A percentile compares a stretch with the other conserved stretches of the same genome.
Conservation (phyloP, 192 early-diverging fungal genomes). For the Phycomyces nitens region DNA sequence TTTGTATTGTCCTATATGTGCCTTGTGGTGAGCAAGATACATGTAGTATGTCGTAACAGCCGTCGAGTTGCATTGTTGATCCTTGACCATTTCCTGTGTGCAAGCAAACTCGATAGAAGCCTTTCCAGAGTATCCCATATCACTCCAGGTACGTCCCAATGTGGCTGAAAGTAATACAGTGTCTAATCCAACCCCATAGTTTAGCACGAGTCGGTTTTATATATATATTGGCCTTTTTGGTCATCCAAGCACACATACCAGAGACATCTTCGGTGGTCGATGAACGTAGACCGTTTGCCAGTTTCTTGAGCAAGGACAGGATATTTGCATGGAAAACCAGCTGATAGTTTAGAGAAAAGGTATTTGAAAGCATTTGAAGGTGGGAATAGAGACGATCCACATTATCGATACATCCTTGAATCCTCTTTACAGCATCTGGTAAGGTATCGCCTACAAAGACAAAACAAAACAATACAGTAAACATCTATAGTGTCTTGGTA, state of each 20-base stretch:
- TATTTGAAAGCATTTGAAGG: slow-evolving; percentile 57
- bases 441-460: slow-evolving; percentile 1
- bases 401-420: slow-evolving; percentile 38
- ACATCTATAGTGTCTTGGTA: neutral
- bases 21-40: slow-evolving; percentile 57
- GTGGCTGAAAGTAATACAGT: slow-evolving; percentile 16
- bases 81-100: slow-evolving; percentile 39
- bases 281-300: slow-evolving; percentile 50
- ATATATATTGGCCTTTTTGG: too few species aligned
- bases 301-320: slow-evolving; percentile 50
- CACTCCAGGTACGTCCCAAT: slow-evolving; percentile 55
- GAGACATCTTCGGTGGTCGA: slow-evolving; percentile 22
- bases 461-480: neutral
- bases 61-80: slow-evolving; percentile 16
- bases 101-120: slow-evolving; percentile 55
- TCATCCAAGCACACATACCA: slow-evolving; percentile 32
- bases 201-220: neutral
- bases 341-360: slow-evolving; percentile 56
- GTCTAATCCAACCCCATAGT: neutral
- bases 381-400: slow-evolving; percentile 48
- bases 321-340: slow-evolving; percentile 50
- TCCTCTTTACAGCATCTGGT: slow-evolving; percentile 19
- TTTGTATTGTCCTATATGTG: slow-evolving; percentile 51
- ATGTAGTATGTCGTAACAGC: slow-evolving; percentile 44
- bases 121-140: slow-evolving; percentile 73